These are phyloP conservation scores for Litsea cubeba DNA, from an alignment of 164 flowering plant species.

Conservation along the genomic window DNA sequence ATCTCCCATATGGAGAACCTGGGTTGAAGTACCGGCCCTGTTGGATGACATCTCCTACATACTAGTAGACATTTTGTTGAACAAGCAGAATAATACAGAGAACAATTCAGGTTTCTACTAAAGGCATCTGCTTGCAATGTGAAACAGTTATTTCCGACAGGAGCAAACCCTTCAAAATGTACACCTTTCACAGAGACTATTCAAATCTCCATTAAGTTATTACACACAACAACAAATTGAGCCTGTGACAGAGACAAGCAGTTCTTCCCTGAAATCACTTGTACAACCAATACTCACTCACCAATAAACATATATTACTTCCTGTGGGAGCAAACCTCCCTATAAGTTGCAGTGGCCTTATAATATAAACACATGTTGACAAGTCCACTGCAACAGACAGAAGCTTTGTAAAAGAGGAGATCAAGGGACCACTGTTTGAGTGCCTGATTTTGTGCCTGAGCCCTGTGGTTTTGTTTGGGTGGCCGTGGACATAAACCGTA, in stretches of 20 bases:
- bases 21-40: too few relatives aligned
- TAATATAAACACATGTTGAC: not conserved
- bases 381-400: not conserved
- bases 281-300: not conserved
- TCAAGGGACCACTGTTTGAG: not conserved
- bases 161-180: too few relatives aligned
- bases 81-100: too few relatives aligned
- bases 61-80: too few relatives aligned
- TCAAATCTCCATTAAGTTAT: not conserved
- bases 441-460: not conserved
- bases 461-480: constrained; percentile 33
- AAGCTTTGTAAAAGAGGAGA: not conserved
- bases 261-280: not conserved
- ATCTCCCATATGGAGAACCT: too few relatives aligned
- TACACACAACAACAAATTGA: not conserved
- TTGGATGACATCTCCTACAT: too few relatives aligned
- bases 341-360: not conserved
- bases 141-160: too few relatives aligned
- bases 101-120: too few relatives aligned
- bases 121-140: too few relatives aligned
- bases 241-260: not conserved
- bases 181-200: too few relatives aligned
- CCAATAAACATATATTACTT: not conserved
- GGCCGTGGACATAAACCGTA: constrained; percentile 50
- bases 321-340: not conserved